Percentiles rank a stretch among this genome's conserved stretches.
These are phyloP conservation scores for Datura wrightii DNA, from an alignment of 257 asterid species.

Conservation along the genomic window DNA sequence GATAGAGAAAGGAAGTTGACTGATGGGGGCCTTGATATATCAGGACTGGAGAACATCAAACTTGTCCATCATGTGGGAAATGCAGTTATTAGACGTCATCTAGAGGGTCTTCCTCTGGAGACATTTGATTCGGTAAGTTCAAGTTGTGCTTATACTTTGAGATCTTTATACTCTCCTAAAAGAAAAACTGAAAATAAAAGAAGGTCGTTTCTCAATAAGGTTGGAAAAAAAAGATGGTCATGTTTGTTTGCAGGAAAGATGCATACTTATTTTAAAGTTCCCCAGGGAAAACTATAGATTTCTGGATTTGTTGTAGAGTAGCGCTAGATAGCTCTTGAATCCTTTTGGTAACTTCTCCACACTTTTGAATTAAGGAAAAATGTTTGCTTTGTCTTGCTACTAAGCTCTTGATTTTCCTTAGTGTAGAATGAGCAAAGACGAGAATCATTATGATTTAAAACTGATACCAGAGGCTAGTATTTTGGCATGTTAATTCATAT, in stretches of 20 bases:
- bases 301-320: constrained; percentile 16
- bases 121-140: constrained; percentile 97
- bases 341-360: background rate
- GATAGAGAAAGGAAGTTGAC: constrained; percentile 78
- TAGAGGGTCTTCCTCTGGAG: constrained; percentile 91
- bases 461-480: background rate
- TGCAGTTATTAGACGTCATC: constrained; percentile 93
- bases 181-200: background rate
- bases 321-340: background rate
- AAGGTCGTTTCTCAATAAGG: background rate
- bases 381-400: background rate
- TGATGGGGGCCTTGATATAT: constrained; percentile 93
- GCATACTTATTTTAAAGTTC: background rate
- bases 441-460: constrained; percentile 13
- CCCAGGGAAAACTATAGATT: background rate
- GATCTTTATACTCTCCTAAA: constrained; percentile 1
- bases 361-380: background rate
- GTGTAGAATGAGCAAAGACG: background rate
- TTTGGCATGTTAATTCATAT: constrained; percentile 27
- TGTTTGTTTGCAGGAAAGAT: constrained; percentile 20
- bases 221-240: background rate
- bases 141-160: constrained; percentile 35
- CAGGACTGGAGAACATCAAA: constrained; percentile 77
- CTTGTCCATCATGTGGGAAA: constrained; percentile 90
- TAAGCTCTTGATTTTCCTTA: constrained; percentile 14